phyloP scores from a whole-genome alignment of 2,329 filamentous ascomycete genomes.

The Cercospora zeae-maydis region DNA sequence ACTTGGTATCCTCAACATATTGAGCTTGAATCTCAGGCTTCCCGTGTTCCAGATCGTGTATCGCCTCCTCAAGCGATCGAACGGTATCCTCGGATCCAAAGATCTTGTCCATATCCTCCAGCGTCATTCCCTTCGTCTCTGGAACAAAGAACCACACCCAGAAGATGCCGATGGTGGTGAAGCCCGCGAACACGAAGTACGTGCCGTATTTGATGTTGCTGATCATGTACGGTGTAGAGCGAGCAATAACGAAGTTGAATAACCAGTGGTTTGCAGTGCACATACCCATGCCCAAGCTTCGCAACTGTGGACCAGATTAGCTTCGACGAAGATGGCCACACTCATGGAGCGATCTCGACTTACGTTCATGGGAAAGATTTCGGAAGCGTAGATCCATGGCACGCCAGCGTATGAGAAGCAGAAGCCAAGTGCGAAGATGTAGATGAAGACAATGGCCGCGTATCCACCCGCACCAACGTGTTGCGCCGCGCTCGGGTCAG shows the following conservation, averaged over 20 bases:
- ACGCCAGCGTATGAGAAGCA: slow-evolving; percentile 23
- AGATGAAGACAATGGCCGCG: slow-evolving; percentile 66
- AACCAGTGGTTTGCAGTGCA: slow-evolving; percentile 24
- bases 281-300: slow-evolving; percentile 39
- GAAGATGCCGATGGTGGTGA: slow-evolving; percentile 1
- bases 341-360: neutral
- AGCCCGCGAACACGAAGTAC: slow-evolving; percentile 19
- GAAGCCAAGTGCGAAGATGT: slow-evolving; percentile 56
- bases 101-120: slow-evolving; percentile 9
- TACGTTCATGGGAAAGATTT: slow-evolving; percentile 60
- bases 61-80: neutral
- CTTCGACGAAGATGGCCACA: neutral
- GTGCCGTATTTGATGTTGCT: slow-evolving; percentile 17
- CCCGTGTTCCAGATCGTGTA: neutral
- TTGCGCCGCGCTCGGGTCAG: slow-evolving; percentile 42
- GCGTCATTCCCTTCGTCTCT: slow-evolving; percentile 2
- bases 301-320: slow-evolving; percentile 42
- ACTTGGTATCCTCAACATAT: neutral
- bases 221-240: slow-evolving; percentile 21
- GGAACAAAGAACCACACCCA: slow-evolving; percentile 22
- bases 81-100: slow-evolving; percentile 1
- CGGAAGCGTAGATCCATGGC: slow-evolving; percentile 52
- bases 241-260: slow-evolving; percentile 26
- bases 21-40: neutral
- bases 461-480: slow-evolving; percentile 51